A percentile compares a stretch with the other conserved stretches of the same genome.
These are phyloP conservation scores for Fomitiporia mediterranea DNA, from an alignment of 1,284 basidiomycete species.

Conservation along the genomic window DNA sequence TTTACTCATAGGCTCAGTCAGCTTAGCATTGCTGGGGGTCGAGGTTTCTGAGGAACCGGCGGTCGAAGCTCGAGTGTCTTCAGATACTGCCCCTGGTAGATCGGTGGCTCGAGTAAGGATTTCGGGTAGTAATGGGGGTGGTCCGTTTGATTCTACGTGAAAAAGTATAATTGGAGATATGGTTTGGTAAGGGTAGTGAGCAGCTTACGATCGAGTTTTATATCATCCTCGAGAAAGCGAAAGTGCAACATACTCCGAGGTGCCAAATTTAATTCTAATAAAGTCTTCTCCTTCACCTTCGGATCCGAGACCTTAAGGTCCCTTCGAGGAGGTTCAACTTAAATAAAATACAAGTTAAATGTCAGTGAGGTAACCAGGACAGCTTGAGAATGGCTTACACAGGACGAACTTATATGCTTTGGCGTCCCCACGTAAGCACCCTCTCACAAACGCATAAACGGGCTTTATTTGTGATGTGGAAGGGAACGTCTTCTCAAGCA, in stretches of 20 bases:
- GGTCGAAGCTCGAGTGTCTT: conserved; percentile 6
- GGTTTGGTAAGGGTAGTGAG: background rate
- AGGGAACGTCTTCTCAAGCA: conserved; percentile 75
- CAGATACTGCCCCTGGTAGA: conserved; percentile 50
- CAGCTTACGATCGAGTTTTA: conserved; percentile 55
- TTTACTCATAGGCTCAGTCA: conserved; percentile 24
- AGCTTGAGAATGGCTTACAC: conserved; percentile 45
- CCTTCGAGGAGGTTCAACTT: conserved; percentile 79
- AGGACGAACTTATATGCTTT: conserved; percentile 76
- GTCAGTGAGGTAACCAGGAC: background rate
- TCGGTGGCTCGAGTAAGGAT: conserved; percentile 56
- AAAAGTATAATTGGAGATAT: conserved; percentile 22
- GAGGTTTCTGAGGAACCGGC: conserved; percentile 12
- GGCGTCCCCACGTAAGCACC: conserved; percentile 65
- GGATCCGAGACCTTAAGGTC: conserved; percentile 79
- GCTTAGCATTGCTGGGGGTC: conserved; percentile 24
- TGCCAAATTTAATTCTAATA: conserved; percentile 70
- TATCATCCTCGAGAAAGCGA: conserved; percentile 63
- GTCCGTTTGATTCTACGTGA: conserved; percentile 39
- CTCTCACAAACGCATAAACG: conserved; percentile 79
- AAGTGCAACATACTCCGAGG: conserved; percentile 77
- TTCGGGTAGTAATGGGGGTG: conserved; percentile 61
- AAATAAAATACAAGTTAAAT: conserved; percentile 1
- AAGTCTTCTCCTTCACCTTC: conserved; percentile 57
- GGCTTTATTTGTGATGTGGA: conserved; percentile 73